These are phyloP conservation scores for Boletus insuetus DNA, from an alignment of 768 basidiomycete genomes.

Conservation along the genomic window DNA sequence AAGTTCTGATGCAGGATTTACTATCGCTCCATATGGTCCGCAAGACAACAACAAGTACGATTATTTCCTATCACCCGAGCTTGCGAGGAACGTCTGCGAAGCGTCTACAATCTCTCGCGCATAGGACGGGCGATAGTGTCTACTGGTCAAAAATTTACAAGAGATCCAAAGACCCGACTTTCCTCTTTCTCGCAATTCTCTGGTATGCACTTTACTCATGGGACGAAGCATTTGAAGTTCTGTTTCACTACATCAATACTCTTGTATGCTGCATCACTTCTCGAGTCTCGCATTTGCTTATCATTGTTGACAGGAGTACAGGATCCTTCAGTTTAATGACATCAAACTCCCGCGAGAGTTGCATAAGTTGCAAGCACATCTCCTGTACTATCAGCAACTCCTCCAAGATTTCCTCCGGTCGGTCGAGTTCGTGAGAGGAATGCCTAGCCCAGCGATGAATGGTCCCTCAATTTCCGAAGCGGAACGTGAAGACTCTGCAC, in stretches of 20 bases:
- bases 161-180: slow-evolving; percentile 30
- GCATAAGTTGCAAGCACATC: slow-evolving; percentile 53
- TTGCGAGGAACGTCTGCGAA: slow-evolving; percentile 24
- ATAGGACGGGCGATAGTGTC: slow-evolving; percentile 30
- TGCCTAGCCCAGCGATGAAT: slow-evolving; percentile 49
- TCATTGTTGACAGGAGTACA: slow-evolving; percentile 37
- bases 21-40: slow-evolving; percentile 40
- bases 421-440: slow-evolving; percentile 46
- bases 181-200: slow-evolving; percentile 39
- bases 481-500: slow-evolving; percentile 29
- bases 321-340: slow-evolving; percentile 40
- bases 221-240: slow-evolving; percentile 54
- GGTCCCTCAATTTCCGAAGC: slow-evolving; percentile 10
- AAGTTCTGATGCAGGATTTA: slow-evolving; percentile 31
- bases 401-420: slow-evolving; percentile 52
- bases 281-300: not conserved
- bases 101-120: slow-evolving; percentile 25
- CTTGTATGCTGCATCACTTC: slow-evolving; percentile 35
- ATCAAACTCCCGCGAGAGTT: slow-evolving; percentile 51
- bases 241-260: slow-evolving; percentile 49
- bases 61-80: slow-evolving; percentile 33
- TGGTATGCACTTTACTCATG: slow-evolving; percentile 64
- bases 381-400: slow-evolving; percentile 52
- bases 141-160: slow-evolving; percentile 35
- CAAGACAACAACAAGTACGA: slow-evolving; percentile 30